Conservation (phyloP, 495 filamentous ascomycete genomes). For the Polyplosphaeria fusca region DNA sequence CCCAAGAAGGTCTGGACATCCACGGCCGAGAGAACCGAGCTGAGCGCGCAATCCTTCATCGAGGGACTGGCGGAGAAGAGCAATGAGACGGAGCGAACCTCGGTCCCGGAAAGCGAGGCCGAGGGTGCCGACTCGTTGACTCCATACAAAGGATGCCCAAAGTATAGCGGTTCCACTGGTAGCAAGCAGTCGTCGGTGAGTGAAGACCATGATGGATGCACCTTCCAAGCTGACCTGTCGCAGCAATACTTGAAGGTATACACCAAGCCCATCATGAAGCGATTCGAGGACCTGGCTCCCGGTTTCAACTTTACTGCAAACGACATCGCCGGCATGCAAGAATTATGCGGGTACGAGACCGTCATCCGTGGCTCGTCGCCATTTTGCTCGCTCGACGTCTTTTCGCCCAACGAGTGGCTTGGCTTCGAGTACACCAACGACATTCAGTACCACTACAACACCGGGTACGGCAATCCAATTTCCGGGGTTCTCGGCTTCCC, state of each 20-base stretch:
- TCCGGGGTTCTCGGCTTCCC: constrained; percentile 48
- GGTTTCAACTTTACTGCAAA: constrained; percentile 48
- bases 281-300: constrained; percentile 45
- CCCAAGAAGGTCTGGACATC: constrained; percentile 50
- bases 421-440: constrained; percentile 50
- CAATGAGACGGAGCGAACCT: constrained; percentile 44
- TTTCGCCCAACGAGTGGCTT: constrained; percentile 50
- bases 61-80: constrained; percentile 46
- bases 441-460: constrained; percentile 50
- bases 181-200: constrained; percentile 42
- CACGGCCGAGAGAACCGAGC: constrained; percentile 48
- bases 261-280: constrained; percentile 45
- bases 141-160: constrained; percentile 49
- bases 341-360: constrained; percentile 51
- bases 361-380: constrained; percentile 48
- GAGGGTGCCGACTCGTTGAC: constrained; percentile 49
- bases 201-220: background rate
- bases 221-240: background rate
- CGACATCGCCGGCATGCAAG: constrained; percentile 51
- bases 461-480: constrained; percentile 46
- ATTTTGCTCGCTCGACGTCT: constrained; percentile 47
- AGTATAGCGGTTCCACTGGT: constrained; percentile 47
- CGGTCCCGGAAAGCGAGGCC: constrained; percentile 40
- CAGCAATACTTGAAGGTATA: constrained; percentile 43
- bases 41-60: constrained; percentile 46